Percentiles rank a stretch among this genome's conserved stretches.
Conservation (phyloP, 306 rosid species). For the Rosa multiflora region DNA sequence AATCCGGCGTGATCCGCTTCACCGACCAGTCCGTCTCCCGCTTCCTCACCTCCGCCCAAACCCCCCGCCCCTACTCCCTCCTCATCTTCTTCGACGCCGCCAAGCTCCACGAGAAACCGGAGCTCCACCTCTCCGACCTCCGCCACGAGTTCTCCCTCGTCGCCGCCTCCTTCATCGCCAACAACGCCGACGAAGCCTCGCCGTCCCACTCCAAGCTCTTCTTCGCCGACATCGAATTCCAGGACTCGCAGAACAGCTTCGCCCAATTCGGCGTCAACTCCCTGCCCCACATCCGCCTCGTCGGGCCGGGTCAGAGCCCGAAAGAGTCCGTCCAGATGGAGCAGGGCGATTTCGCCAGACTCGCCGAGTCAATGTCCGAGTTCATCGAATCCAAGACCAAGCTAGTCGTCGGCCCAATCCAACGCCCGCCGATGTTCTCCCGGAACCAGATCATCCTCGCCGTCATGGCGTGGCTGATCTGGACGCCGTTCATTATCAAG, state of each 20-base stretch:
- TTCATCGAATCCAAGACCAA: conserved; percentile 69
- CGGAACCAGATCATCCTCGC: conserved; percentile 46
- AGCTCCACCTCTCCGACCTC: conserved; percentile 85
- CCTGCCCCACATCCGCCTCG: conserved; percentile 76
- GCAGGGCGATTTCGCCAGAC: conserved; percentile 68
- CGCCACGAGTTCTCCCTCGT: conserved; percentile 63
- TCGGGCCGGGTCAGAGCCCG: conserved; percentile 53
- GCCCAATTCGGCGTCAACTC: conserved; percentile 73
- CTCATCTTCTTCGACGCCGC: conserved; percentile 82
- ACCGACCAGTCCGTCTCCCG: conserved; percentile 65
- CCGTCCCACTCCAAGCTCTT: conserved; percentile 52
- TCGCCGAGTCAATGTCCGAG: conserved; percentile 89
- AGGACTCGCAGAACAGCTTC: conserved; percentile 69
- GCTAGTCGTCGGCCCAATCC: conserved; percentile 70
- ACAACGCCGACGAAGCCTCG: conserved; percentile 46
- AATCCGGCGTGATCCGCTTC: conserved; percentile 70
- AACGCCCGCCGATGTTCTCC: conserved; percentile 70
- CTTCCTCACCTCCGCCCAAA: conserved; percentile 46
- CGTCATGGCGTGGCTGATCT: conserved; percentile 32
- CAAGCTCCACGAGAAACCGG: conserved; percentile 76
- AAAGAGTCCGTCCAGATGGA: conserved; percentile 80
- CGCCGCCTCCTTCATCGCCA: conserved; percentile 64
- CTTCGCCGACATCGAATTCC: conserved; percentile 84
- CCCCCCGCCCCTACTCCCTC: conserved; percentile 67
- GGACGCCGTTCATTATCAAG: conserved; percentile 49